Conservation (phyloP, 345 rosid species). For the Turnera subulata region DNA sequence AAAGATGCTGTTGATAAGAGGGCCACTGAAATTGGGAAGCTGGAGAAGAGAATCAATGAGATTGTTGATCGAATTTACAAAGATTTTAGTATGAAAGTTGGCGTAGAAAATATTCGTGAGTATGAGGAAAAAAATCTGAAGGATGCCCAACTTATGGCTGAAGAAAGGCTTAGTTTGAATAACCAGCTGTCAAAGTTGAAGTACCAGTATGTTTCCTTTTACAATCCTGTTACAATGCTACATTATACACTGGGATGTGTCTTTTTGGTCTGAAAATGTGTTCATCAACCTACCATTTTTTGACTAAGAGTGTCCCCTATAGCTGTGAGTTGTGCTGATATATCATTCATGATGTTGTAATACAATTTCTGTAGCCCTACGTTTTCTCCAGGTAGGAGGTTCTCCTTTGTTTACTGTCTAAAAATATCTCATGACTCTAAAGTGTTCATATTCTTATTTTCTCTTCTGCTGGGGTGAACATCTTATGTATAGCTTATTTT, state of each 20-base stretch:
- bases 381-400: too few relatives aligned
- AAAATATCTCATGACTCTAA: too few relatives aligned
- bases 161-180: slow-evolving; percentile 84
- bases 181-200: slow-evolving; percentile 92
- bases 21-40: slow-evolving; percentile 52
- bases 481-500: too few relatives aligned
- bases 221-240: neutral
- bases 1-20: slow-evolving; percentile 58
- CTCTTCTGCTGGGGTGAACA: too few relatives aligned
- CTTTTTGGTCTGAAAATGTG: neutral
- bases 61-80: slow-evolving; percentile 72
- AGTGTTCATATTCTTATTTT: too few relatives aligned
- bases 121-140: slow-evolving; percentile 95
- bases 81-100: slow-evolving; percentile 75
- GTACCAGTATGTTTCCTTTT: slow-evolving; percentile 72
- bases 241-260: neutral
- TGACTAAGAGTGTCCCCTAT: too few relatives aligned
- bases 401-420: too few relatives aligned
- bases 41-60: slow-evolving; percentile 88
- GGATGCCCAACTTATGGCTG: slow-evolving; percentile 80
- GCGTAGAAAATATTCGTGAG: slow-evolving; percentile 88
- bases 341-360: too few relatives aligned
- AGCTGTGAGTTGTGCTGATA: too few relatives aligned
- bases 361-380: too few relatives aligned
- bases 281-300: too few relatives aligned